Evolutionary conservation across 257 asterid genomes (phyloP).

Genomic region (Ballota nigra): DNA sequence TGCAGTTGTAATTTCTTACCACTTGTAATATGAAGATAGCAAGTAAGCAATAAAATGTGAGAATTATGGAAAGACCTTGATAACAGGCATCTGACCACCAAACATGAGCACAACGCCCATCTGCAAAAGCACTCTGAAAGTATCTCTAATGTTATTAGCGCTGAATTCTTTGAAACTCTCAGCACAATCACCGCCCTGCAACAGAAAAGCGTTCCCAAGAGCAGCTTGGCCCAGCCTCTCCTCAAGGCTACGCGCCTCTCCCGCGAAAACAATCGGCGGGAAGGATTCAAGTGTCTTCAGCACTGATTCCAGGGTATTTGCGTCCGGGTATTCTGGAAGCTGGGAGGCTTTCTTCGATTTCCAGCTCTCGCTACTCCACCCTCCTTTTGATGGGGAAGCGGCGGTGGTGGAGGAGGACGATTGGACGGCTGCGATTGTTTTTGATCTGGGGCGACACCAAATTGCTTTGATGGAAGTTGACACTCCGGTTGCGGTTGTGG

Average conservation of each 20-base stretch:
- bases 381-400: conserved; percentile 26
- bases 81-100: conserved; percentile 82
- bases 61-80: conserved; percentile 45
- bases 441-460: conserved; percentile 35
- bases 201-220: conserved; percentile 60
- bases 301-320: conserved; percentile 43
- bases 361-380: conserved; percentile 82
- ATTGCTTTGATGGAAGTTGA: conserved; percentile 24
- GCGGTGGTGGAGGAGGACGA: conserved; percentile 36
- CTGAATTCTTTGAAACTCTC: conserved; percentile 83
- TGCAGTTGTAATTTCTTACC: neutral
- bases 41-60: neutral
- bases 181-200: conserved; percentile 90
- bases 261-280: conserved; percentile 82
- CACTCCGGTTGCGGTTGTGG: conserved; percentile 23
- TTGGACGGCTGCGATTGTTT: conserved; percentile 51
- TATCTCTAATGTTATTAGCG: conserved; percentile 78
- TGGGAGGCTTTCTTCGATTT: conserved; percentile 59
- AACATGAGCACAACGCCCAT: conserved; percentile 87
- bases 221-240: conserved; percentile 75
- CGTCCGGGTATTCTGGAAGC: conserved; percentile 65
- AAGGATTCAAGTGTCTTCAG: conserved; percentile 63
- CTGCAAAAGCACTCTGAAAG: conserved; percentile 79
- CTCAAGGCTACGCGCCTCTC: conserved; percentile 77
- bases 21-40: neutral